Conservation (phyloP, 148 eudicot species). For the Chenopodium album region DNA sequence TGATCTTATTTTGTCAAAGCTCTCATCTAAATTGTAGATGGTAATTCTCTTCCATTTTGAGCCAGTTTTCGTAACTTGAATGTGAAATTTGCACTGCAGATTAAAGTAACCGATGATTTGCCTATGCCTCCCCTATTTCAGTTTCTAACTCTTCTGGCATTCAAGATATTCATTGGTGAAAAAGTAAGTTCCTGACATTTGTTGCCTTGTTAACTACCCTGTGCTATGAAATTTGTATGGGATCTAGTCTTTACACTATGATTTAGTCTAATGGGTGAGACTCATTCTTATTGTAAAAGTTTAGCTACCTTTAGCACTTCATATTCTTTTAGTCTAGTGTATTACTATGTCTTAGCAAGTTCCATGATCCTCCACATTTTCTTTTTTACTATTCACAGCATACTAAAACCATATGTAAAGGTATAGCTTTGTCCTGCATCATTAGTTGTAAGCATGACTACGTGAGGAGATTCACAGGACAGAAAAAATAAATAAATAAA, state of each 20-base stretch:
- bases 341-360: neutral
- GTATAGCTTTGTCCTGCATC: no score
- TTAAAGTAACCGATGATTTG: constrained; percentile 56
- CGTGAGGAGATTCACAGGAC: no score
- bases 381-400: neutral
- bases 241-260: constrained; percentile 5
- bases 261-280: neutral
- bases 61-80: constrained; percentile 18
- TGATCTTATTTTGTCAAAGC: neutral
- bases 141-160: constrained; percentile 72
- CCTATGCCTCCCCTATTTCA: constrained; percentile 96
- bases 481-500: no score
- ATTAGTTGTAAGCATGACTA: no score
- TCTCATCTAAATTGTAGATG: neutral
- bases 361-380: neutral
- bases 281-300: neutral
- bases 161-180: constrained; percentile 66
- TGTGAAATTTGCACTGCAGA: constrained; percentile 46
- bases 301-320: neutral
- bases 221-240: neutral
- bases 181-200: constrained; percentile 46
- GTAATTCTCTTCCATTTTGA: constrained; percentile 2
- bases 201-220: neutral
- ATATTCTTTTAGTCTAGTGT: neutral
- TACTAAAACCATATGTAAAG: neutral